phyloP scores from a whole-genome alignment of 2,329 filamentous ascomycete species.

The Curvularia eragrostidis region DNA sequence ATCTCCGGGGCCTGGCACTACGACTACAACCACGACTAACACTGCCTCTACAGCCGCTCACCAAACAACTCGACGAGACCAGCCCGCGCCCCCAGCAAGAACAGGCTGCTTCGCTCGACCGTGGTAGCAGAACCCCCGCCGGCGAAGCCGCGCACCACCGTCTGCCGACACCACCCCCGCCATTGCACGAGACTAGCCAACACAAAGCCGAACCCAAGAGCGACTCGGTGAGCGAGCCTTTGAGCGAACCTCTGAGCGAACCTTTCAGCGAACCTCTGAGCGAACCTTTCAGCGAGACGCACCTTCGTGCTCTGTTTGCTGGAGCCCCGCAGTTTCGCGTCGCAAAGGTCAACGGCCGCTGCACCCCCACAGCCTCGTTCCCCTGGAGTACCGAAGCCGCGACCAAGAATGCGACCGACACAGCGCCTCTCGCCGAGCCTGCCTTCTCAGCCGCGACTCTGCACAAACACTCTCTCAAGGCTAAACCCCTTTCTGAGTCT shows the following conservation, averaged over 20 bases:
- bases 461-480: slow-evolving; percentile 26
- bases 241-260: slow-evolving; percentile 10
- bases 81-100: slow-evolving; percentile 15
- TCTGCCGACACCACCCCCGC: slow-evolving; percentile 24
- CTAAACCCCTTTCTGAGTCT: slow-evolving; percentile 22
- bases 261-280: slow-evolving; percentile 25
- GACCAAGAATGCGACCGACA: slow-evolving; percentile 69
- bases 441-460: slow-evolving; percentile 49
- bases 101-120: slow-evolving; percentile 22
- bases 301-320: slow-evolving; percentile 74
- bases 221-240: neutral
- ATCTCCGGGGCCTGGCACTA: neutral
- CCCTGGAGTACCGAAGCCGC: slow-evolving; percentile 68
- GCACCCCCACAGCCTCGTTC: slow-evolving; percentile 69
- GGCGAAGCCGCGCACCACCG: slow-evolving; percentile 18
- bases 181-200: slow-evolving; percentile 19
- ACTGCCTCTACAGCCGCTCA: slow-evolving; percentile 26
- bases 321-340: slow-evolving; percentile 77
- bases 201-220: neutral
- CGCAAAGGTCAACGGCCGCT: slow-evolving; percentile 65
- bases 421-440: slow-evolving; percentile 37
- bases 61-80: slow-evolving; percentile 12
- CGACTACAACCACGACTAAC: slow-evolving; percentile 14
- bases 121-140: slow-evolving; percentile 14
- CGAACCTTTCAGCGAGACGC: slow-evolving; percentile 53